Evolutionary conservation across 345 rosid species (phyloP), one percentile per base, ranked within the genome.

Genomic region (Euphorbia pulcherrima): DNA sequence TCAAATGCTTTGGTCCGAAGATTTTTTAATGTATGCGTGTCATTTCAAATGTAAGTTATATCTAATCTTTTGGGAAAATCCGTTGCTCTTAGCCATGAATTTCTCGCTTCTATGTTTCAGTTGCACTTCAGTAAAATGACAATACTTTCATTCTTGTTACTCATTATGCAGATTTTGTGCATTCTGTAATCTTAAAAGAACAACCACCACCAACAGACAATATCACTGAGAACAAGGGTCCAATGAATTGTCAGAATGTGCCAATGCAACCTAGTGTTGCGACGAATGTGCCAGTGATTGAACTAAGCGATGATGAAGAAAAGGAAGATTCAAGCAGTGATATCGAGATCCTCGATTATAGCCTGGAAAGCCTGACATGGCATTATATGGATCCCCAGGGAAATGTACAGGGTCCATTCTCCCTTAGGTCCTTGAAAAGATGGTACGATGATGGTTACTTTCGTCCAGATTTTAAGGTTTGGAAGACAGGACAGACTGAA

Each of bases 311-410:
- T 35, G 73, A 83, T 35, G 89, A 78, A 65, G 88, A 78, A 68
- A 69, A 70, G 0, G 71, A 68, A 23, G 78, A 75, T 63, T 77
- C 73, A 11, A 57, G 24, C 28, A 65, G 35, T 40, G 74, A 62
- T 40, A 20, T 48, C 4, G 41, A 70, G 73, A 70, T 1, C 61
- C 26, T 13, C 10, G 71, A 65, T 44, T 37, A 37, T 21, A 76
- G 67, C 28, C 67, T 64, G 6, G 76, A 55, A 67, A 72, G 78
- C 64, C 16, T 33, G 41, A 73, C 78, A 26, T 92, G 98, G 95
- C 64, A 75, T 71, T 92, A 90, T 71, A 20, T 41, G 62, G 95
- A 92, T 77, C 98, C 95, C 14, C 80, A 64, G 20, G 95, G 97
- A 27, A 18, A 12, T 23, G 26, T 68, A 44, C 96, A 78, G 11